Evolutionary conservation across 2,329 filamentous ascomycete species (phyloP), one percentile per base, ranked within the genome.

Genomic region (Alternaria solani): DNA sequence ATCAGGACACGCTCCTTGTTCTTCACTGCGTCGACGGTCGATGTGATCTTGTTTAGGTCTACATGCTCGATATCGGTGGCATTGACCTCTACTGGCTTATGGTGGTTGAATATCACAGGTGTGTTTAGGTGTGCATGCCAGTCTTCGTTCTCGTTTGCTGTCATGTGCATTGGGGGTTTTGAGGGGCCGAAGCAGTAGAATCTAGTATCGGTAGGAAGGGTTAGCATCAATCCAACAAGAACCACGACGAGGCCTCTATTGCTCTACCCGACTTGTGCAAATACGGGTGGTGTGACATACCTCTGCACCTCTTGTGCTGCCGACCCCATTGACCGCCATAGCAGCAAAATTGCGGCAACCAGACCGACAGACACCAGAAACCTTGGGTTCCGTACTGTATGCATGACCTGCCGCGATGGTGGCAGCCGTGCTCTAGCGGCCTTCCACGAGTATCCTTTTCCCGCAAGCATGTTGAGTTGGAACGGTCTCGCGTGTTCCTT

Each of bases 171-270:
- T 54, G 95, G 95, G n/a, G 95, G 88, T 83, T 96, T 97, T 25
- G 91, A 88, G 14, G 95, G 94, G 12, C 95, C 95, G 87, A 93
- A 98, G 84, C 95, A 99, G 82, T 97, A 96, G 81, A 96, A 97
- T 81, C 94, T 98, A 75, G 64, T 59, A 16, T 6, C 18, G 39
- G 52, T 23, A 23, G 20, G 20, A 23, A 41, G 9, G n/a, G 63
- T 79, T 57, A 77, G 74, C 64, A 42, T 20, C 36, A 20, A 44
- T n/a, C 28, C 11, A 7, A 26, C 28, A 16, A n/a, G 20, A 28
- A 34, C 16, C 4, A 39, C 6, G 20, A 48, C 7, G 32, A 26
- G 2, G 39, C 20, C 6, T 12, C 26, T 16, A 7, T 32, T 28
- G 9, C 6, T 12, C 26, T 16, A 7, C 41, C 20, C 6, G 7